These are phyloP conservation scores for Coemansia sp. DNA, from an alignment of 192 early-diverging fungal species.

Conservation along the genomic window DNA sequence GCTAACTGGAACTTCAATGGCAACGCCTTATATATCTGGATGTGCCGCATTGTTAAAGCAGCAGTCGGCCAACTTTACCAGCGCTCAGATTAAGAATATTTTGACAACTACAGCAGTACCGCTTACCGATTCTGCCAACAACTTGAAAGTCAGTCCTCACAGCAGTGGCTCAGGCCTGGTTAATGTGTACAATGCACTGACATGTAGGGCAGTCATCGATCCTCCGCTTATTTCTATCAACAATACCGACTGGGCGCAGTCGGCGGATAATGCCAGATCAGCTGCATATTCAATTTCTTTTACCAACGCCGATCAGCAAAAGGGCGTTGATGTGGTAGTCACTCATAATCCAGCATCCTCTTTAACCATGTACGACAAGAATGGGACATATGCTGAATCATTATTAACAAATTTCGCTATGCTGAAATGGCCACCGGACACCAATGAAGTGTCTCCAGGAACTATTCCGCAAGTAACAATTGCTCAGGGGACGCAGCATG, in stretches of 20 bases:
- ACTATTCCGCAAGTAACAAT: slow-evolving; percentile 7
- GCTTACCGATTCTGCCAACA: slow-evolving; percentile 29
- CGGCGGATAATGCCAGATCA: background rate
- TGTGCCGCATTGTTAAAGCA: slow-evolving; percentile 63
- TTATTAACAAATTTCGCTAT: background rate
- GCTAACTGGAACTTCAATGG: slow-evolving; percentile 75
- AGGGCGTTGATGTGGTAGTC: slow-evolving; percentile 6
- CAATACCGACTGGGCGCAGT: slow-evolving; percentile 4
- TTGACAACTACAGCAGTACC: slow-evolving; percentile 57
- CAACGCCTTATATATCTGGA: slow-evolving; percentile 71
- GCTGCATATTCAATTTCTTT: background rate
- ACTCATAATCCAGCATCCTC: slow-evolving; percentile 12
- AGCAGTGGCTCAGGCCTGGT: slow-evolving; percentile 68
- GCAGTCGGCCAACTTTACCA: slow-evolving; percentile 25
- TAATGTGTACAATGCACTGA: slow-evolving; percentile 62
- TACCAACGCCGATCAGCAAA: slow-evolving; percentile 9
- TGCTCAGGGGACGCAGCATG: background rate
- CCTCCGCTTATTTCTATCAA: slow-evolving; percentile 61
- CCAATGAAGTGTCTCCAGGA: background rate
- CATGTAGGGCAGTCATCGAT: slow-evolving; percentile 46
- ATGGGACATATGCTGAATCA: slow-evolving; percentile 4
- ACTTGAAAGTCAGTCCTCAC: slow-evolving; percentile 39
- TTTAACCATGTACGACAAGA: slow-evolving; percentile 16
- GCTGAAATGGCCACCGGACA: slow-evolving; percentile 8
- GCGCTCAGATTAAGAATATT: slow-evolving; percentile 20